A percentile compares a stretch with the other conserved stretches of the same genome.
Conservation (phyloP, 371 early-diverging fungal species). For the Smittium mucronatum region DNA sequence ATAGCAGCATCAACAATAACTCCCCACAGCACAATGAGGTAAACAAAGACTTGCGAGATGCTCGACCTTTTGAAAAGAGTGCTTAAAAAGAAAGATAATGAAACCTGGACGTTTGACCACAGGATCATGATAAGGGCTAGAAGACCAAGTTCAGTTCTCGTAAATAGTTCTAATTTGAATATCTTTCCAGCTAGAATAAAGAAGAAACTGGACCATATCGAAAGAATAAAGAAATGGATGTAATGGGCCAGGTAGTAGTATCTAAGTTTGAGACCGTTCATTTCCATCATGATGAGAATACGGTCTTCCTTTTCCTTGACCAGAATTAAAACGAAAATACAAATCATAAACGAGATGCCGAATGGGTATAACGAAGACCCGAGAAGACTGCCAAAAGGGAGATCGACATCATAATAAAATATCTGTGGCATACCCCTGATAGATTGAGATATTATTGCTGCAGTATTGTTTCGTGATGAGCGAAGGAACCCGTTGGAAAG, state of each 20-base stretch:
- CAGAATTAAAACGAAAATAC: not conserved
- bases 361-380: not conserved
- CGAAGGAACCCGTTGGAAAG: not conserved
- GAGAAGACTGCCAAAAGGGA: not conserved
- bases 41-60: not conserved
- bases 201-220: not conserved
- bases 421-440: conserved; percentile 3
- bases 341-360: conserved; percentile 1
- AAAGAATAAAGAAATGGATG: conserved; percentile 3
- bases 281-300: conserved; percentile 1
- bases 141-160: not conserved
- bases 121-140: not conserved
- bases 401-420: not conserved
- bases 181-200: not conserved
- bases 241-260: conserved; percentile 6
- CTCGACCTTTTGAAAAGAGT: not conserved
- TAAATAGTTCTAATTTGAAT: not conserved
- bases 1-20: conserved; percentile 4
- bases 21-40: not conserved
- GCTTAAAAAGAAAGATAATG: conserved; percentile 1
- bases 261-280: conserved; percentile 1
- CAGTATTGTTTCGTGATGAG: not conserved
- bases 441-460: not conserved
- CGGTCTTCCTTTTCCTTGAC: conserved; percentile 7
- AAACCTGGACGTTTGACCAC: not conserved